A percentile compares a stretch with the other conserved stretches of the same genome.
Conservation (phyloP, 257 asterid species). For the Solanum habrochaites region DNA sequence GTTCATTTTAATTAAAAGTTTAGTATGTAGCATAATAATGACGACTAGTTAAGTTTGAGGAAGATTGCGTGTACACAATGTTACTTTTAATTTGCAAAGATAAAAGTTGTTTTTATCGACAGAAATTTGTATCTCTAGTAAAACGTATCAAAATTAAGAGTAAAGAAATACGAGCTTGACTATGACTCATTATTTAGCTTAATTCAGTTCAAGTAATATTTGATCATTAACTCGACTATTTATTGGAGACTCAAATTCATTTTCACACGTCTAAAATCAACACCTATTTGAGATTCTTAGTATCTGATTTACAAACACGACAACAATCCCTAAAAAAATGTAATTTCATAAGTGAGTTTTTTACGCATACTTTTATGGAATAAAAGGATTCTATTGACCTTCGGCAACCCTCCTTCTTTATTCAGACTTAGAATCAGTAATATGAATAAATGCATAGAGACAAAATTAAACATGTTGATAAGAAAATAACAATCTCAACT, state of each 20-base stretch:
- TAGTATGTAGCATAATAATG: neutral
- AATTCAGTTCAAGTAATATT: neutral
- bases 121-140: neutral
- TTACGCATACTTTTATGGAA: too few species aligned
- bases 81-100: neutral
- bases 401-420: neutral
- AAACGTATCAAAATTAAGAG: neutral
- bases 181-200: neutral
- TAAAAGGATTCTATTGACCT: neutral
- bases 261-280: neutral
- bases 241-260: neutral
- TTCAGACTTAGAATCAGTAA: neutral
- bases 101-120: neutral
- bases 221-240: neutral
- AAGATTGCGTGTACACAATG: accelerated
- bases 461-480: too few species aligned
- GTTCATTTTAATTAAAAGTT: too few species aligned
- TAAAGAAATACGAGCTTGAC: neutral
- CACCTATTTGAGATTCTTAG: too few species aligned
- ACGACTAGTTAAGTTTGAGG: neutral
- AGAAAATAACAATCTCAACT: neutral
- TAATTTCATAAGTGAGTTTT: neutral
- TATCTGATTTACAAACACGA: neutral
- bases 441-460: too few species aligned
- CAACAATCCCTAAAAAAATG: too few species aligned